Evolutionary conservation across 2,329 filamentous ascomycete genomes (phyloP).

Genomic region (Periglandula ipomoeae): DNA sequence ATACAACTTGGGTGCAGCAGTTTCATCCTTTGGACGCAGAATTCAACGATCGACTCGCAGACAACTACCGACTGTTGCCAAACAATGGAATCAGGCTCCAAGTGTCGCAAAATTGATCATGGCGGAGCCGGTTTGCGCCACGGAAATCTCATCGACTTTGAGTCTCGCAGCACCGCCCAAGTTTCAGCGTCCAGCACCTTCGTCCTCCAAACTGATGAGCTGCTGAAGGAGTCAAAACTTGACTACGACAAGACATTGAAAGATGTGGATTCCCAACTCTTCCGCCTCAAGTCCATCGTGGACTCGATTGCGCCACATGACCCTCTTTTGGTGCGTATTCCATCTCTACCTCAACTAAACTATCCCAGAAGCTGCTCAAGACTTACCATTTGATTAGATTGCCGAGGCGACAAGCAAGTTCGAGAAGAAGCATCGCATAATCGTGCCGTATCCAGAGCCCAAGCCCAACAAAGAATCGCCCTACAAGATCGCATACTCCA

Average conservation of each 20-base stretch:
- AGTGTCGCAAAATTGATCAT: conserved; percentile 40
- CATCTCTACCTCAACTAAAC: too few species aligned
- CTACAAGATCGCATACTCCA: conserved; percentile 72
- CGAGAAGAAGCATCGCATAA: conserved; percentile 57
- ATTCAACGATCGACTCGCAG: background rate
- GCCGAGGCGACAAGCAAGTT: conserved; percentile 57
- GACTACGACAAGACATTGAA: conserved; percentile 41
- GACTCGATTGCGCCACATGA: conserved; percentile 42
- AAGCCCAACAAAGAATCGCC: conserved; percentile 64
- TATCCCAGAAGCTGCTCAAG: background rate
- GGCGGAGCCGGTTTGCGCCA: conserved; percentile 23
- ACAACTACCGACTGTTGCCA: background rate
- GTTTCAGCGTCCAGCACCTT: conserved; percentile 44
- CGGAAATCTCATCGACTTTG: conserved; percentile 30
- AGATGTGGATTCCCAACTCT: conserved; percentile 39
- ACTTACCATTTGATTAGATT: conserved; percentile 38
- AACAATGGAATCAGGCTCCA: conserved; percentile 37
- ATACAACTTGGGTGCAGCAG: background rate
- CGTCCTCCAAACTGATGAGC: conserved; percentile 49
- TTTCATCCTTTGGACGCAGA: background rate
- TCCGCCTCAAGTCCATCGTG: conserved; percentile 42
- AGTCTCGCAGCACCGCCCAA: conserved; percentile 28
- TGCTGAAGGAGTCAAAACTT: conserved; percentile 44
- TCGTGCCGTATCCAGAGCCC: conserved; percentile 80
- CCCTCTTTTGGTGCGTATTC: conserved; percentile 35